Evolutionary conservation across 108 stramenopile species (phyloP), one percentile per base, ranked within the genome.

Genomic region (Pseudonitzschia multiseries): DNA sequence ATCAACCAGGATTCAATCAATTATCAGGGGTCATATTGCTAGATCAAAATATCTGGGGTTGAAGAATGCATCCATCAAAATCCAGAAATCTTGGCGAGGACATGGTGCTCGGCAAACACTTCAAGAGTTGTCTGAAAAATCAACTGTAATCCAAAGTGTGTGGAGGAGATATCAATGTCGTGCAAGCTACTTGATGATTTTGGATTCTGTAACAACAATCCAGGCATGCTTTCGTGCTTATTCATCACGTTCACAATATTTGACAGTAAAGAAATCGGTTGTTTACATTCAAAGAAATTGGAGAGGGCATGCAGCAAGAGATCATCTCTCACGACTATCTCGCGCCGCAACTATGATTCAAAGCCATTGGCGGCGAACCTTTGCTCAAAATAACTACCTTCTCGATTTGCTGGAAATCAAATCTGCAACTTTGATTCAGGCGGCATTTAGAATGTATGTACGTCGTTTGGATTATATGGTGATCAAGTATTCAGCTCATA

Each of bases 321-420:
- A 40, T 42, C 21, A 43, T 33, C 59, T 67, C 17, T 40, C 61
- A 14, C 57, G 26, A 48, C 65, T 64, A 70, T 54, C 12, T 4
- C 6, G 43, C 40, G 69, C 79, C 4, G 76, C 61, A 20, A 46
- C 56, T 17, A 78, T 60, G 63, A 77, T 77, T 36, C 90, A 92
- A 65, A 59, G 67, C 17, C 43, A 32, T 22, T 92, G 85, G 83
- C 65, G 86, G 17, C 40, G 78, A 27, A 83, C 74, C 64, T 32
- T 48, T 10, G 75, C 69, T 31, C 57, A 70, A 32, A 57, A 76
- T 13, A 70, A 61, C 31, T 88, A 82, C 60, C 72, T 69, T 18
- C 64, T 82, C 15, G 71, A 71, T 29, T 46, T 84, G 22, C 24
- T 84, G 53, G 85, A 90, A 65, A 76, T 90, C 42, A 69, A 59